These are phyloP conservation scores for Trametes versicolor DNA, from an alignment of 1,284 basidiomycete species.

Conservation along the genomic window DNA sequence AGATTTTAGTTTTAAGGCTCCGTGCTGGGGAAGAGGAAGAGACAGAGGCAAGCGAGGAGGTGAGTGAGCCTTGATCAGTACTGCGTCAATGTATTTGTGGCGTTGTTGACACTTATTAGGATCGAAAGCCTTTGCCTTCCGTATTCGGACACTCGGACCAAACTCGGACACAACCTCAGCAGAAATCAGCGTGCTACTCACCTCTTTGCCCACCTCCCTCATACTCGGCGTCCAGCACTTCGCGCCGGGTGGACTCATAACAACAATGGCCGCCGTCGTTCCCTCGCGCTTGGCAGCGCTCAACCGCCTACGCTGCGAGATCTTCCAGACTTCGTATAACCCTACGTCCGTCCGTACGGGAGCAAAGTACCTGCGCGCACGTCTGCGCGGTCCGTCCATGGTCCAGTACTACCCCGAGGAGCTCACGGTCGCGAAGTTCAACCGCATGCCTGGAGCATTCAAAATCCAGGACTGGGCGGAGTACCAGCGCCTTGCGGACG, in stretches of 20 bases:
- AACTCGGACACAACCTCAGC: not conserved
- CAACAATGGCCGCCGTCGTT: slow-evolving; percentile 46
- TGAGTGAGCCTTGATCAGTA: not conserved
- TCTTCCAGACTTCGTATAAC: slow-evolving; percentile 90
- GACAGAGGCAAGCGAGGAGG: not conserved
- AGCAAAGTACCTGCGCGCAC: slow-evolving; percentile 83
- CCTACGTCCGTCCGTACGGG: slow-evolving; percentile 81
- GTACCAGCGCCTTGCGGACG: slow-evolving; percentile 70
- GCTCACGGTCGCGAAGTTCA: slow-evolving; percentile 60
- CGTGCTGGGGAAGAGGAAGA: too few species aligned
- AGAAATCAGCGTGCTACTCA: not conserved
- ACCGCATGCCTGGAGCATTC: slow-evolving; percentile 56
- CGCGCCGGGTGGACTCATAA: not conserved
- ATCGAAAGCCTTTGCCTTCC: slow-evolving; percentile 29
- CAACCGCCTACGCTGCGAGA: slow-evolving; percentile 65
- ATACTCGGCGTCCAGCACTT: not conserved
- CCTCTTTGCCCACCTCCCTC: slow-evolving; percentile 1
- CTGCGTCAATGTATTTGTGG: slow-evolving; percentile 2
- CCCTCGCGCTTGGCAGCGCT: slow-evolving; percentile 63
- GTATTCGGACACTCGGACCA: slow-evolving; percentile 1
- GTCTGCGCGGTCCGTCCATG: slow-evolving; percentile 83
- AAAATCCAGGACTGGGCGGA: slow-evolving; percentile 72
- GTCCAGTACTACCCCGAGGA: slow-evolving; percentile 77
- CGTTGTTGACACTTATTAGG: slow-evolving; percentile 34
- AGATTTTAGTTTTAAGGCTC: too few species aligned